A percentile compares a stretch with the other conserved stretches of the same genome.
phyloP scores from a whole-genome alignment of 331 rosid genomes.

The Prunus yedoensis region DNA sequence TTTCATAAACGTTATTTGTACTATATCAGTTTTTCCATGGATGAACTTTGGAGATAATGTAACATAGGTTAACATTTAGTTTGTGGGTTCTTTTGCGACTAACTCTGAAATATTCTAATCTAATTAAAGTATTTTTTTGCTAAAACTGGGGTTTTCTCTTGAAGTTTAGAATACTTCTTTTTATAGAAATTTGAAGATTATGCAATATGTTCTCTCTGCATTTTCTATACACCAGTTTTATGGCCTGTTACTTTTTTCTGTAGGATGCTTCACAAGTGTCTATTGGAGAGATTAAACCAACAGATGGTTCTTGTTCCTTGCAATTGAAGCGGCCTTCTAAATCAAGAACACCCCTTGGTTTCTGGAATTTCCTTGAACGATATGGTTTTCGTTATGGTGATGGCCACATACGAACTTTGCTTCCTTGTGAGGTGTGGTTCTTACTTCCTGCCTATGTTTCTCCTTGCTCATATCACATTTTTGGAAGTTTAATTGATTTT shows the following conservation, averaged over 20 bases:
- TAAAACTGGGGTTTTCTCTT: background rate
- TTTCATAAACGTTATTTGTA: background rate
- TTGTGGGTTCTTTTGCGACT: background rate
- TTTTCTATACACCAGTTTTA: conserved; percentile 20
- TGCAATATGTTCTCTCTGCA: background rate
- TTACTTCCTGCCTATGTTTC: conserved; percentile 19
- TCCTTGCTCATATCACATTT: conserved; percentile 13
- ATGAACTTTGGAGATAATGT: background rate
- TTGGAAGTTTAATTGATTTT: background rate
- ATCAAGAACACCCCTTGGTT: conserved; percentile 36
- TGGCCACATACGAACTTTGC: conserved; percentile 66
- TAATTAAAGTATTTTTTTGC: background rate
- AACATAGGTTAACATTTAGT: background rate
- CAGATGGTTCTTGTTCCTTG: conserved; percentile 69
- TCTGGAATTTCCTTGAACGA: conserved; percentile 72
- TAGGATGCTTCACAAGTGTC: conserved; percentile 78
- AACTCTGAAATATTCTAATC: background rate
- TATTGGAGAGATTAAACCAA: conserved; percentile 57
- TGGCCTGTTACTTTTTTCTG: conserved; percentile 14
- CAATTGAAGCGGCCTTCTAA: conserved; percentile 55
- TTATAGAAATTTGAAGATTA: background rate
- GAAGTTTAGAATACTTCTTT: background rate
- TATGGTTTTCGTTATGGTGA: conserved; percentile 76
- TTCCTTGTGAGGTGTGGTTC: conserved; percentile 82
- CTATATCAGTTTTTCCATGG: background rate